Conservation (phyloP, 352 stramenopile species). For the Lagenidium sp. region DNA sequence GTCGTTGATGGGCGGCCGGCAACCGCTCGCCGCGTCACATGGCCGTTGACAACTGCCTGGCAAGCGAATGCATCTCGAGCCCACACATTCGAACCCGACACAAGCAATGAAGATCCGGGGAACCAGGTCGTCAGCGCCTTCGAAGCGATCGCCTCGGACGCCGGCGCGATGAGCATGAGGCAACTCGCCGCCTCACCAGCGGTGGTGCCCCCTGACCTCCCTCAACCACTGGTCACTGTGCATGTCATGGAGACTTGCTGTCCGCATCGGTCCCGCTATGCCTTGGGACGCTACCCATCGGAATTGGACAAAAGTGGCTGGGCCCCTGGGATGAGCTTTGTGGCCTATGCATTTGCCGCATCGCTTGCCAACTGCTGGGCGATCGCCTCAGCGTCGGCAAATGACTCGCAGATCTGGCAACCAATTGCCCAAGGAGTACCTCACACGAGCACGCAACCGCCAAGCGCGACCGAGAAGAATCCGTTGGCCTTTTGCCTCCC, state of each 20-base stretch:
- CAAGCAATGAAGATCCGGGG: too few relatives aligned
- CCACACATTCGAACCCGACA: too few relatives aligned
- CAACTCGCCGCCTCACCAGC: too few relatives aligned
- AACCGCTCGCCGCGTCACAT: too few relatives aligned
- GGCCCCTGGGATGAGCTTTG: slow-evolving; percentile 6
- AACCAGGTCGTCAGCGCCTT: too few relatives aligned
- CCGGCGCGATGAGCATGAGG: too few relatives aligned
- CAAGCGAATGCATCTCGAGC: too few relatives aligned
- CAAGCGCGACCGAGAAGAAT: not conserved
- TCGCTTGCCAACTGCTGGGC: slow-evolving; percentile 4
- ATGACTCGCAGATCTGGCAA: not conserved
- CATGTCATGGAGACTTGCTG: slow-evolving; percentile 15
- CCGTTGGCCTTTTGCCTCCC: slow-evolving; percentile 7
- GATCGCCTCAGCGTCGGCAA: not conserved
- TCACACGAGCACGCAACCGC: slow-evolving; percentile 1
- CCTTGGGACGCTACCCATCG: slow-evolving; percentile 5
- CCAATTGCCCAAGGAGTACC: not conserved
- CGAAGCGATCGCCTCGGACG: too few relatives aligned
- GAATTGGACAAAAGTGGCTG: slow-evolving; percentile 2
- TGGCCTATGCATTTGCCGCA: not conserved
- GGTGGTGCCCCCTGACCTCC: too few relatives aligned
- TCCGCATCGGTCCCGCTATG: slow-evolving; percentile 6
- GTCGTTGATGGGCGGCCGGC: too few relatives aligned
- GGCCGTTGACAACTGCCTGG: too few relatives aligned
- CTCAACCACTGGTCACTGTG: not conserved